Evolutionary conservation across 495 filamentous ascomycete genomes (phyloP).

Genomic region (Penicillium tannophilum): DNA sequence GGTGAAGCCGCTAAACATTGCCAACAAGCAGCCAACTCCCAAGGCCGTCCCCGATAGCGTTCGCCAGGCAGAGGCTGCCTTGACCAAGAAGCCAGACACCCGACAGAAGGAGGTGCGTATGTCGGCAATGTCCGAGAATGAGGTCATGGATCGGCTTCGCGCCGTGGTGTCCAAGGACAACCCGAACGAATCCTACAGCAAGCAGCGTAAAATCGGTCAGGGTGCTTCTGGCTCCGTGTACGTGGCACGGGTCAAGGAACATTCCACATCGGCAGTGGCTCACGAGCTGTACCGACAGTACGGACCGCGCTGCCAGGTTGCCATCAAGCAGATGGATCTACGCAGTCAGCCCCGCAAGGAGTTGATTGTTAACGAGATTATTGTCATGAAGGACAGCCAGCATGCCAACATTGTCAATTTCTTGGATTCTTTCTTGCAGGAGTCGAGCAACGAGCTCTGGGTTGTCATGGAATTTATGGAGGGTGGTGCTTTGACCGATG

Average conservation of each 20-base stretch:
- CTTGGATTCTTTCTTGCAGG: slow-evolving; percentile 92
- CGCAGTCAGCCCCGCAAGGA: slow-evolving; percentile 97
- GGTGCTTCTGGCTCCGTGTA: slow-evolving; percentile 98
- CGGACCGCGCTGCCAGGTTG: slow-evolving; percentile 77
- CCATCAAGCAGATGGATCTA: slow-evolving; percentile 99
- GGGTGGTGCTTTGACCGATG: slow-evolving; percentile 94
- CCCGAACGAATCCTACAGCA: slow-evolving; percentile 89
- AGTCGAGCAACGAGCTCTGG: slow-evolving; percentile 91
- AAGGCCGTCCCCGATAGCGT: slow-evolving; percentile 61
- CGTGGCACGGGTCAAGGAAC: slow-evolving; percentile 87
- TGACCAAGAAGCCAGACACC: slow-evolving; percentile 72
- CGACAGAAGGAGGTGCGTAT: slow-evolving; percentile 91
- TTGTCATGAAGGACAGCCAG: slow-evolving; percentile 99
- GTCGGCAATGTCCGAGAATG: slow-evolving; percentile 94
- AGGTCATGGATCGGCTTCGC: slow-evolving; percentile 93
- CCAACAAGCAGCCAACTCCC: slow-evolving; percentile 65
- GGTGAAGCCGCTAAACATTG: slow-evolving; percentile 89
- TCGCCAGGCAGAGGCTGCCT: slow-evolving; percentile 78
- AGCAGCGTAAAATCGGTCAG: slow-evolving; percentile 99
- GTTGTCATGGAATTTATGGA: slow-evolving; percentile 99
- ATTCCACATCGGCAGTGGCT: slow-evolving; percentile 65
- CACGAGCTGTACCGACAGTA: slow-evolving; percentile 67
- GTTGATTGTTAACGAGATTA: slow-evolving; percentile 98
- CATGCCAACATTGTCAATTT: slow-evolving; percentile 99
- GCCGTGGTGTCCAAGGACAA: slow-evolving; percentile 92